Evolutionary conservation across 768 basidiomycete species (phyloP).

Genomic region (Termitomyces sp.): DNA sequence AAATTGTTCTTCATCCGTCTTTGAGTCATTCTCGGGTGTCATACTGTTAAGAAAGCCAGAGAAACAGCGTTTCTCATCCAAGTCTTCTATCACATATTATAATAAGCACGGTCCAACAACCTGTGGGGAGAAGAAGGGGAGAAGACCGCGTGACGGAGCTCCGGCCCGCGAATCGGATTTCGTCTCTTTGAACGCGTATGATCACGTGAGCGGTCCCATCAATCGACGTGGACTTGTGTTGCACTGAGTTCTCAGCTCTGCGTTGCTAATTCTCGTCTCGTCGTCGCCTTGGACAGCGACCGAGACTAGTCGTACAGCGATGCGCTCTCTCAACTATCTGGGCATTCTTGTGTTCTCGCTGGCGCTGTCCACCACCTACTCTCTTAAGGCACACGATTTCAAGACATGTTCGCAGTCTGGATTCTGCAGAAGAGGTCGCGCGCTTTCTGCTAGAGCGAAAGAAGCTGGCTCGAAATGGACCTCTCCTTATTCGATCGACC

Average conservation of each 20-base stretch:
- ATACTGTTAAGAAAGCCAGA: background rate
- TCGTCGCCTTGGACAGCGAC: background rate
- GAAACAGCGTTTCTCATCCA: background rate
- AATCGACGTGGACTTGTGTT: background rate
- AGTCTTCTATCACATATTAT: background rate
- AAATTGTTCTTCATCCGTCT: background rate
- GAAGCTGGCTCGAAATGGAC: constrained; percentile 56
- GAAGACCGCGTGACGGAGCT: background rate
- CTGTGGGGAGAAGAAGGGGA: background rate
- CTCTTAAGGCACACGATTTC: constrained; percentile 82
- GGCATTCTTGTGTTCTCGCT: constrained; percentile 30
- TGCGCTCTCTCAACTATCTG: constrained; percentile 31
- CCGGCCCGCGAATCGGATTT: background rate
- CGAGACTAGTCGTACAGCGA: constrained; percentile 12
- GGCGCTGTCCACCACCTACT: constrained; percentile 30
- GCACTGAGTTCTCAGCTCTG: background rate
- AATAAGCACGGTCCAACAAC: background rate
- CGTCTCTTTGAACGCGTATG: background rate
- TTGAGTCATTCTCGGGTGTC: background rate
- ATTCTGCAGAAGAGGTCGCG: constrained; percentile 86
- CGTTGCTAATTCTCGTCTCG: background rate
- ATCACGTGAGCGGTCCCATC: background rate
- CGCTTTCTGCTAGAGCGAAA: constrained; percentile 68
- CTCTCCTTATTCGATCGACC: constrained; percentile 82
- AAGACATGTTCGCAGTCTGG: constrained; percentile 93